Evolutionary conservation across 306 rosid species (phyloP), one percentile per base, ranked within the genome.

Genomic region (Leucaena leucocephala): DNA sequence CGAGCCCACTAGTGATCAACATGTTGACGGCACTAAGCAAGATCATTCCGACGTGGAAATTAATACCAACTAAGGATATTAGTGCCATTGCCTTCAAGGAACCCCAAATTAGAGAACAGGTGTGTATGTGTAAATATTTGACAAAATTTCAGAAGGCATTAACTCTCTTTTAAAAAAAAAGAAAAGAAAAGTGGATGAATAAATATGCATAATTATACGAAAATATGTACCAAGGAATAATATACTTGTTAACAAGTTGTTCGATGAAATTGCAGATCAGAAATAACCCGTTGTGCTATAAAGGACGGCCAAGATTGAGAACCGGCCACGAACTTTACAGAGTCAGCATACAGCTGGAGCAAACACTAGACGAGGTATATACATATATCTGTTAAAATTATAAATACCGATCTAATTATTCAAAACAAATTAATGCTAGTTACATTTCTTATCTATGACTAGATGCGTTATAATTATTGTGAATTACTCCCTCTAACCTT

Each of bases 241-340:
- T 42, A 2, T 42, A 42, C 9, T 42, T 42, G 54, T 49, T 49
- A 49, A 49, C 54, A 46, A 46, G 50, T 49, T 52, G 3, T 59
- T 13, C 45, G 16, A 27, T 63, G 35, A 45, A 33, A 39, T 8
- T 76, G 73, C 86, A 91, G 94, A 34, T 91, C 15, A 91, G 89
- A 82, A 84, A 57, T 1, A 96, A 91, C 68, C 35, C 74, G 50
- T 88, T 86, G 44, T 96, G 98, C 81, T 96, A 90, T 81, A 96
- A 93, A 78, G 96, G 97, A 61, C 75, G 84, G 27, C 97, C 96
- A 39, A 92, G 98, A 4, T 83, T 96, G 91, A 89, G 75, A 83
- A 93, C 99, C 2, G 98, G 93, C 4, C 73, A 54, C 17, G 94
- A 96, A 80, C 93, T 91, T 63, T 27, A 86, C 21, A 84, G 88